Evolutionary conservation across 441 rosid species (phyloP), one percentile per base, ranked within the genome.

Genomic region (Erysimum pusillum): DNA sequence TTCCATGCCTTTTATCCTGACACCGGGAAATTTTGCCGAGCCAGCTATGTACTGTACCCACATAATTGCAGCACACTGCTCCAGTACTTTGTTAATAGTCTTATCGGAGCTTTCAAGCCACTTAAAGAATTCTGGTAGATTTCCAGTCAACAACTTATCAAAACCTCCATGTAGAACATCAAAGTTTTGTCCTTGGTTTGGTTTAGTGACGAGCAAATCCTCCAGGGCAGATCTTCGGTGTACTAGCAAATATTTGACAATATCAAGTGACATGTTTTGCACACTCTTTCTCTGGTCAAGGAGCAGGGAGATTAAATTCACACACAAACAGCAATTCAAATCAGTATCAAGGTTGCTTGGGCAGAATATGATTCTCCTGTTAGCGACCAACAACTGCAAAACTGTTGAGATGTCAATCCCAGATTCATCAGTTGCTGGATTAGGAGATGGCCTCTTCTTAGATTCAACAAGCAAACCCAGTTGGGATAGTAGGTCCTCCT

Each of bases 21-120:
- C 97, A 53, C 97, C 99, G 66, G 98, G 99, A 87, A 97, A 97
- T 82, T 95, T 95, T 49, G 97, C 90, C 15, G 99, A 91, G 77
- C 99, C 99, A 76, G 97, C 85, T 85, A 97, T 93, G 83, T 80
- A 91, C 76, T 97, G 99, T 66, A 88, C 92, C 99, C 99, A 97
- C 99, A 91, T 95, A 65, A 93, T 91, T 48, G 92, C 94, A 71
- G 99, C 99, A 86, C 94, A 91, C 78, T 95, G 99, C 81, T 97
- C 99, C 87, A 97, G 69, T 67, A 93, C 97, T 82, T 88, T 92
- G 85, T 87, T 89, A 78, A 93, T 89, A 38, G 72, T 82, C 84
- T 85, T 91, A 76, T 97, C 93, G 41, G 97, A 91, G 86, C 85
- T 81, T 82, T 82, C 87, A 85, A 90, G 85, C 99, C 99, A 97